Conservation (phyloP, 2,329 filamentous ascomycete genomes). For the Pseudovirgaria hyperparasitica region DNA sequence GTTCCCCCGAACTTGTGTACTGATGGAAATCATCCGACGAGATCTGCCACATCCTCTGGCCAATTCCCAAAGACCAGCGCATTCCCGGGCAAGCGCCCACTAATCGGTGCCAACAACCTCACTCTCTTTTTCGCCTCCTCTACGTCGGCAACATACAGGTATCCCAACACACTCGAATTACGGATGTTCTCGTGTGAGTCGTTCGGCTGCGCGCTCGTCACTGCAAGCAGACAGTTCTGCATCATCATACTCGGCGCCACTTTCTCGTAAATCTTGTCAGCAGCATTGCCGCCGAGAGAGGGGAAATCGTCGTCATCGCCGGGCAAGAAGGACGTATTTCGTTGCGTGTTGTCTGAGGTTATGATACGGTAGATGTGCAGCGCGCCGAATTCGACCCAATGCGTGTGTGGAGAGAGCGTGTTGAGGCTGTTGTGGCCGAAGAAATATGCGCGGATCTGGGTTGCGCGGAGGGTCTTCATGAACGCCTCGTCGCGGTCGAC, state of each 20-base stretch:
- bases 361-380: constrained; percentile 60
- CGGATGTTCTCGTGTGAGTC: constrained; percentile 62
- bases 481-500: constrained; percentile 63
- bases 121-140: constrained; percentile 74
- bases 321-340: constrained; percentile 18
- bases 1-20: constrained; percentile 3
- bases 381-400: constrained; percentile 66
- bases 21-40: constrained; percentile 55
- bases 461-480: constrained; percentile 60
- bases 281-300: constrained; percentile 23
- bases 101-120: constrained; percentile 71
- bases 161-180: constrained; percentile 77
- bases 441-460: constrained; percentile 83
- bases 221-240: constrained; percentile 70
- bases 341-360: constrained; percentile 1
- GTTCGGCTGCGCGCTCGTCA: constrained; percentile 62
- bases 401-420: constrained; percentile 73
- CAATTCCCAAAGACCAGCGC: constrained; percentile 76
- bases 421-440: constrained; percentile 59
- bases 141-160: constrained; percentile 83
- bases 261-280: constrained; percentile 41
- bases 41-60: constrained; percentile 72
- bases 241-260: constrained; percentile 54
- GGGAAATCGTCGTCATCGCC: constrained; percentile 39
- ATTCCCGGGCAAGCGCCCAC: constrained; percentile 63